Percentiles rank a stretch among this genome's conserved stretches.
Evolutionary conservation across 1,284 basidiomycete species (phyloP).

Genomic region (Entoloma clypeatum): DNA sequence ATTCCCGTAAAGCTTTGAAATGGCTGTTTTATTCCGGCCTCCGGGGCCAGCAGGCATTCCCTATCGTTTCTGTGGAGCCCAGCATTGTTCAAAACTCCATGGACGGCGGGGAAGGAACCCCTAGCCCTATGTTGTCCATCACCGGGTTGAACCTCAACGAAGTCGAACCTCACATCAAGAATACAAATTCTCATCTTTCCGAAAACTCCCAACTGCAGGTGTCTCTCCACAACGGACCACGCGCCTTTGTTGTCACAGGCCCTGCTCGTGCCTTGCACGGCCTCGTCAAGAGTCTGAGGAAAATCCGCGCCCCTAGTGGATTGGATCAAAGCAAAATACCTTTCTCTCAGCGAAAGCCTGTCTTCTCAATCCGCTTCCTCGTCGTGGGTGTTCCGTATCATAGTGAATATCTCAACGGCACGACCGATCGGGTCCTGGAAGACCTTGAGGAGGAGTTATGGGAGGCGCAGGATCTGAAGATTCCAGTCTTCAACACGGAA

Average conservation of each 20-base stretch:
- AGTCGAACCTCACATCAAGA: constrained; percentile 79
- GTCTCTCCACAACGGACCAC: constrained; percentile 90
- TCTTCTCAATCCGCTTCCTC: constrained; percentile 91
- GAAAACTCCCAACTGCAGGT: constrained; percentile 77
- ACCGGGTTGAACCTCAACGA: constrained; percentile 78
- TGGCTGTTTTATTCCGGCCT: constrained; percentile 95
- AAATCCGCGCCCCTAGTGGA: constrained; percentile 83
- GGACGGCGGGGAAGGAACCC: constrained; percentile 90
- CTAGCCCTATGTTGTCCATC: constrained; percentile 92
- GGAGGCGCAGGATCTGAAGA: constrained; percentile 69
- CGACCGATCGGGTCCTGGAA: constrained; percentile 72
- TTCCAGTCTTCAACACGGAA: constrained; percentile 92
- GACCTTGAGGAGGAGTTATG: constrained; percentile 85
- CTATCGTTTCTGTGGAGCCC: constrained; percentile 89
- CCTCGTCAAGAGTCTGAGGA: constrained; percentile 86
- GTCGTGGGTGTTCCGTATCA: constrained; percentile 96
- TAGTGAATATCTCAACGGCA: constrained; percentile 79
- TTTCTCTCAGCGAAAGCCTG: constrained; percentile 92
- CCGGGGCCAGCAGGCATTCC: constrained; percentile 93
- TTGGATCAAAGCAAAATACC: constrained; percentile 93
- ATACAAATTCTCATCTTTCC: constrained; percentile 86
- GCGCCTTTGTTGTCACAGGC: constrained; percentile 91
- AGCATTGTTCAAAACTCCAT: constrained; percentile 83
- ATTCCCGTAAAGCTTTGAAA: constrained; percentile 80
- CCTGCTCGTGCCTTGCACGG: constrained; percentile 92